Evolutionary conservation across 225 moss, liverwort and hornwort genomes (phyloP).

Genomic region (Sphagnum contortum): DNA sequence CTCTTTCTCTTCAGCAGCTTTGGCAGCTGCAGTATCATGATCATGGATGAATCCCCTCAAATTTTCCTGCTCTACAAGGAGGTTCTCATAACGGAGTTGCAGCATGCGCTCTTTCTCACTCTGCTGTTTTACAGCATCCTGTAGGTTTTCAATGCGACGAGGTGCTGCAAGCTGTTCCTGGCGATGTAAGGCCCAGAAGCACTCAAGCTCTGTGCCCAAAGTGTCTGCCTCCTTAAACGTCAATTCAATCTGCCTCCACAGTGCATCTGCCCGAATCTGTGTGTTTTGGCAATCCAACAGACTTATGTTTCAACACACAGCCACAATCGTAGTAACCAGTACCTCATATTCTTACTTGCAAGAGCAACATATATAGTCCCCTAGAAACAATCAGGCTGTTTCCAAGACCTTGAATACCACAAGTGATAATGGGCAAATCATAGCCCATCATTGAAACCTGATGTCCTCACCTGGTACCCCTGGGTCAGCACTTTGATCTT

Average conservation of each 20-base stretch:
- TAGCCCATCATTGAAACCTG: no score
- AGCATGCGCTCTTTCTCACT: slow-evolving; percentile 70
- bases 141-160: slow-evolving; percentile 71
- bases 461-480: slow-evolving; percentile 60
- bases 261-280: slow-evolving; percentile 64
- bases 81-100: slow-evolving; percentile 71
- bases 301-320: no score
- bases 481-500: slow-evolving; percentile 82
- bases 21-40: slow-evolving; percentile 1
- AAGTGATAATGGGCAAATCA: no score
- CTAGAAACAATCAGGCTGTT: no score
- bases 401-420: not conserved
- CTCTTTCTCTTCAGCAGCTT: not conserved
- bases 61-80: slow-evolving; percentile 74
- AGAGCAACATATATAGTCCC: no score
- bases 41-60: slow-evolving; percentile 30
- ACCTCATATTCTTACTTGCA: no score
- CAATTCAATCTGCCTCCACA: slow-evolving; percentile 65
- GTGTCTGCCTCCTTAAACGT: slow-evolving; percentile 73
- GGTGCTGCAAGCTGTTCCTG: slow-evolving; percentile 90
- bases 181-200: slow-evolving; percentile 72
- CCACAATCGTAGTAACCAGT: no score
- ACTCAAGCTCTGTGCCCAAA: slow-evolving; percentile 63
- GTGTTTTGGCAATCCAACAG: slow-evolving; percentile 1
- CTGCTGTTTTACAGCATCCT: slow-evolving; percentile 60